Evolutionary conservation across 306 rosid genomes (phyloP), one percentile per base, ranked within the genome.

Genomic region (Herpetospermum pedunculosum): DNA sequence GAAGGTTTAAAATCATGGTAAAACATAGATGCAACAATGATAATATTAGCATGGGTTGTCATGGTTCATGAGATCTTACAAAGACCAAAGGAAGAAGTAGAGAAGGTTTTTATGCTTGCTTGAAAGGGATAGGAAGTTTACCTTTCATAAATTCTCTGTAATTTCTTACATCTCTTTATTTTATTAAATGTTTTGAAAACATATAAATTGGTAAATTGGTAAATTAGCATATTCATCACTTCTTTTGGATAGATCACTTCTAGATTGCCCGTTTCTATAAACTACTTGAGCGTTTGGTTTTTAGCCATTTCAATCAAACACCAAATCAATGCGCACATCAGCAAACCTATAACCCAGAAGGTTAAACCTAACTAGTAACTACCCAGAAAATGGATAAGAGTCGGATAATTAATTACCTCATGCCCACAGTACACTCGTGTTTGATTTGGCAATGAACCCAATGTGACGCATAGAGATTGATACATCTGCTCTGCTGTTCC

Each of bases 401-500:
- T 49, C 81, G 23, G 49, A 55, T 40, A 37, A 63, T 10, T n/a
- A 43, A 29, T 82, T 84, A 92, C 98, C 97, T 92, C 98, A 41
- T 92, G 98, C 75, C 98, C 97, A 79, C 98, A 92, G 65, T 86
- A 92, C 40, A 92, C 93, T 68, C 32, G 84, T 55, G 98, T 88
- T 72, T 95, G 86, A 84, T 86, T 87, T 49, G 97, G 96, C 86
- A 90, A 81, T 74, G 98, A 92, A 78, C 80, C 87, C 63, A 92
- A 77, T 38, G 96, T 90, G 62, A 84, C 85, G 59, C 81, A 85
- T 19, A 92, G 87, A 9, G 98, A 92, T 47, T 90, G 90, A 80
- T 92, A 82, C 98, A 92, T 92, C 86, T 90, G 96, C 70, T 92
- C 98, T 18, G 97, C 93, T 29, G 97, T 92, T 84, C 98, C 98